These are phyloP conservation scores for Crithidia mellificae DNA, from an alignment of 208 protist species.

Conservation along the genomic window DNA sequence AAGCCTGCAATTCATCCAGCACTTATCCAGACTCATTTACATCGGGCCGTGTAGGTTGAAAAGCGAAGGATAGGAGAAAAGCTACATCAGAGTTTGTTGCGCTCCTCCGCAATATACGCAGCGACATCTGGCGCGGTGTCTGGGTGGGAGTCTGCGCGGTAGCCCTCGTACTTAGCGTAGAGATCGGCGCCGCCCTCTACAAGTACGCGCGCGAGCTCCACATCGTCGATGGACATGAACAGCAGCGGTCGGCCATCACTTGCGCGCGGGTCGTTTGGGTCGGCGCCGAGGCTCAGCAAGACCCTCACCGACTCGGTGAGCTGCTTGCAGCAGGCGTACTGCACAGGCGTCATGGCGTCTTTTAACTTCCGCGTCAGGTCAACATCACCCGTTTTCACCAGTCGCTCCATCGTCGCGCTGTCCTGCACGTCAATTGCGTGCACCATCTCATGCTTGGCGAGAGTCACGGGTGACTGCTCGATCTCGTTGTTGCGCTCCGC, in stretches of 20 bases:
- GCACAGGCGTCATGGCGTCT: slow-evolving; percentile 84
- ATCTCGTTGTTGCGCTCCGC: slow-evolving; percentile 69
- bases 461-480: slow-evolving; percentile 54
- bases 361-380: slow-evolving; percentile 54
- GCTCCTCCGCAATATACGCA: slow-evolving; percentile 40
- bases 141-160: slow-evolving; percentile 73
- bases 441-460: slow-evolving; percentile 67
- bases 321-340: slow-evolving; percentile 72
- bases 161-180: slow-evolving; percentile 71
- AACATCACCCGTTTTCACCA: slow-evolving; percentile 53
- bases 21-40: too few species aligned
- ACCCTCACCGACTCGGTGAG: slow-evolving; percentile 50
- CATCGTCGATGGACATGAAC: slow-evolving; percentile 86
- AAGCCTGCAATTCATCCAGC: too few species aligned
- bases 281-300: slow-evolving; percentile 75
- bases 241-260: slow-evolving; percentile 76
- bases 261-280: slow-evolving; percentile 64
- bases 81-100: slow-evolving; percentile 42
- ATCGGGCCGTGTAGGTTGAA: too few species aligned
- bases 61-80: too few species aligned
- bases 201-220: slow-evolving; percentile 63
- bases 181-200: slow-evolving; percentile 75
- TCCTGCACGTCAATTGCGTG: slow-evolving; percentile 61
- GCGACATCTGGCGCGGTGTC: slow-evolving; percentile 75
- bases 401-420: slow-evolving; percentile 38